Percentiles rank a stretch among this genome's conserved stretches.
Conservation (phyloP, 371 early-diverging fungal genomes). For the Lichtheimia hyalospora region DNA sequence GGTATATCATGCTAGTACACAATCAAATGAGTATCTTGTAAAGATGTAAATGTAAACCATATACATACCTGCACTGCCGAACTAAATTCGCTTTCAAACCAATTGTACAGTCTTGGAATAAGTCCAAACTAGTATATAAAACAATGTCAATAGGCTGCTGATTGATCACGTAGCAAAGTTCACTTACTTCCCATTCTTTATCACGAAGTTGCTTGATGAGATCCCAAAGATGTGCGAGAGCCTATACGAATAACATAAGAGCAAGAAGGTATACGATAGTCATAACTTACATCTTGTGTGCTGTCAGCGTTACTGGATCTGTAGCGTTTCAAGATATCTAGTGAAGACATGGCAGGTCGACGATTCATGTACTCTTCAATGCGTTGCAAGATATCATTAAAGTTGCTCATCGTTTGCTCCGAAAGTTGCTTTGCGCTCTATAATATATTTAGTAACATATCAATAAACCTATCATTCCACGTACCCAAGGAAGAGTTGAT, state of each 20-base stretch:
- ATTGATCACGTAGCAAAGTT: too few relatives aligned
- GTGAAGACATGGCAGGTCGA: constrained; percentile 37
- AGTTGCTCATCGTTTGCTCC: constrained; percentile 56
- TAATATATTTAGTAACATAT: not conserved
- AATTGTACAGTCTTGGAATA: constrained; percentile 57
- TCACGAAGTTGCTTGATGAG: constrained; percentile 59
- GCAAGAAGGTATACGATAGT: not conserved
- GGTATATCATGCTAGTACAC: constrained; percentile 60
- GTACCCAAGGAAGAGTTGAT: constrained; percentile 78
- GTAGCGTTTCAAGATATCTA: constrained; percentile 57
- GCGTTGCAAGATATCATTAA: constrained; percentile 56
- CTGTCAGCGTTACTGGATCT: constrained; percentile 49
- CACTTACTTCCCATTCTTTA: constrained; percentile 63
- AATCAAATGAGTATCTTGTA: not conserved
- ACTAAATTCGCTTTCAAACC: constrained; percentile 57
- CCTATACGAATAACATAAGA: constrained; percentile 30
- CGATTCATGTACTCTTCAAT: constrained; percentile 68
- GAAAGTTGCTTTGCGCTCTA: constrained; percentile 56
- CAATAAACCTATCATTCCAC: constrained; percentile 3
- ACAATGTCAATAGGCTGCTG: too few relatives aligned
- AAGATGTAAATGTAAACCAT: not conserved
- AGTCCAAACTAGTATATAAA: constrained; percentile 27
- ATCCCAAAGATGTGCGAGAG: constrained; percentile 67
- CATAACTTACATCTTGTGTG: constrained; percentile 53
- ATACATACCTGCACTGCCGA: constrained; percentile 44